A percentile compares a stretch with the other conserved stretches of the same genome.
These are phyloP conservation scores for Populus hybrid DNA, from an alignment of 441 rosid genomes.

Conservation along the genomic window DNA sequence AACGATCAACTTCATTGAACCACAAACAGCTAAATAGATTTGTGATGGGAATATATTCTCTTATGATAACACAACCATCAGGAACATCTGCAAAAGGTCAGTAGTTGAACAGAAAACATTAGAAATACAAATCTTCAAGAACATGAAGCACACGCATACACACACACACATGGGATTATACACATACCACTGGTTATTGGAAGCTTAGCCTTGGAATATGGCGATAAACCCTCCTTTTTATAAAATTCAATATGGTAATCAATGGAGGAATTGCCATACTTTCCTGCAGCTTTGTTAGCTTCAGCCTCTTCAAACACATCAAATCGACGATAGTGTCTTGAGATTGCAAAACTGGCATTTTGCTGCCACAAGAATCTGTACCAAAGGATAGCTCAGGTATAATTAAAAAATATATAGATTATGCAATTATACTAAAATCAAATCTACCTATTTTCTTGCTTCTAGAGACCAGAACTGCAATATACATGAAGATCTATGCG, in stretches of 20 bases:
- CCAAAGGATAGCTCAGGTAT: background rate
- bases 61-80: slow-evolving; percentile 80
- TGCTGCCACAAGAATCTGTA: slow-evolving; percentile 74
- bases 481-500: background rate
- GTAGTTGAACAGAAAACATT: slow-evolving; percentile 9
- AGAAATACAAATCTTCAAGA: background rate
- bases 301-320: slow-evolving; percentile 84
- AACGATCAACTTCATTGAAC: slow-evolving; percentile 91
- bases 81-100: slow-evolving; percentile 69
- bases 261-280: slow-evolving; percentile 69
- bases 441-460: background rate
- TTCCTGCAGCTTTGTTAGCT: slow-evolving; percentile 85
- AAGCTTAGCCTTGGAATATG: slow-evolving; percentile 69
- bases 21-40: slow-evolving; percentile 76
- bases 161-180: background rate
- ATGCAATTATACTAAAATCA: background rate
- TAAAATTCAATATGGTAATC: slow-evolving; percentile 76
- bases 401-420: background rate
- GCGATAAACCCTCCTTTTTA: slow-evolving; percentile 70
- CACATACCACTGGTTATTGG: slow-evolving; percentile 79
- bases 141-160: background rate
- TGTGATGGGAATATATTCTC: slow-evolving; percentile 69
- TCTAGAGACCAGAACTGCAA: background rate
- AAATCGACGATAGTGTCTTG: slow-evolving; percentile 38
- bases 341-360: slow-evolving; percentile 56